phyloP scores from a whole-genome alignment of 768 basidiomycete species.

The Tulasnella calospora region DNA sequence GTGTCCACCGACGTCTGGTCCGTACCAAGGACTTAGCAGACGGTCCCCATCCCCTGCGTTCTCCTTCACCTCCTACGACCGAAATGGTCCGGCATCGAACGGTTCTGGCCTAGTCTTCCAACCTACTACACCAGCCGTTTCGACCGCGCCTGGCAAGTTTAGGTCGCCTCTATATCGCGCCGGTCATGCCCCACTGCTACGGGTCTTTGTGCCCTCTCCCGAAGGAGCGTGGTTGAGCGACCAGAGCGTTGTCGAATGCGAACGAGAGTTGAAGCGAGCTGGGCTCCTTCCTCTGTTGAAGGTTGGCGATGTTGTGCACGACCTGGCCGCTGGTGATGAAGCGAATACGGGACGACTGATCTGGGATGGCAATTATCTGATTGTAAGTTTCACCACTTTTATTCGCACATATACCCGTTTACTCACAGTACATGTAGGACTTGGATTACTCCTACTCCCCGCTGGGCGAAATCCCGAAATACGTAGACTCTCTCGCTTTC shows the following conservation, averaged over 20 bases:
- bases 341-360: conserved; percentile 66
- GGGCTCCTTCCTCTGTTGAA: conserved; percentile 60
- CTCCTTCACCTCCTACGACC: conserved; percentile 35
- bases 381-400: conserved; percentile 49
- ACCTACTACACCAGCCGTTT: conserved; percentile 1
- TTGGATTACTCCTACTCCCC: conserved; percentile 76
- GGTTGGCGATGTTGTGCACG: conserved; percentile 81
- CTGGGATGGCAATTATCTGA: conserved; percentile 85
- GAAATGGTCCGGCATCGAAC: conserved; percentile 6
- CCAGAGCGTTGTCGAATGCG: conserved; percentile 73
- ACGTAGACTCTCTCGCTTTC: conserved; percentile 73
- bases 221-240: conserved; percentile 86
- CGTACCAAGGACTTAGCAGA: conserved; percentile 42
- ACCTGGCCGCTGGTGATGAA: conserved; percentile 78
- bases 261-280: conserved; percentile 68
- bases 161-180: conserved; percentile 65
- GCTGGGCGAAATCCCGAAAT: conserved; percentile 71
- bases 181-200: conserved; percentile 67
- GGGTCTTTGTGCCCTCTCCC: conserved; percentile 80
- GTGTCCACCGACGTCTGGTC: conserved; percentile 13
- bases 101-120: not conserved
- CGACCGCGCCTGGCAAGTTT: conserved; percentile 38
- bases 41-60: conserved; percentile 63
- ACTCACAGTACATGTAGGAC: conserved; percentile 50
- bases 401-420: conserved; percentile 1